Base-by-base conservation (phyloP, 768 basidiomycete species). In the Lentinula raphanica region DNA sequence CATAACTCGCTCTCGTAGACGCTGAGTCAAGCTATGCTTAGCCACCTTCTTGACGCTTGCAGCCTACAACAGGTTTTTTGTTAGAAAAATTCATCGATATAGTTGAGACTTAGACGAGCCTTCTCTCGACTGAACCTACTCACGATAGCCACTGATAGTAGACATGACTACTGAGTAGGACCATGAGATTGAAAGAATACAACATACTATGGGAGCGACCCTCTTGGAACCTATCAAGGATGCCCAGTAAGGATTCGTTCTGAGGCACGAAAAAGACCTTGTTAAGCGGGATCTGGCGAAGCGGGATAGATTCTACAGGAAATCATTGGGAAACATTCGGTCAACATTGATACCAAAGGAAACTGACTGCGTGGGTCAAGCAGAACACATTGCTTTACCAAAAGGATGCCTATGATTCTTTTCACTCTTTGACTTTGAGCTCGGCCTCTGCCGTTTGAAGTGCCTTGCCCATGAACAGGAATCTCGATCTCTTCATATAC, bases 331-430 rank as follows among this genome's bases (percentile, higher is more conserved):
- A n/a, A n/a, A n/a, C n/a, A n/a, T n/a, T n/a, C n/a, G n/a, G n/a
- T n/a, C n/a, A n/a, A n/a, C n/a, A n/a, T n/a, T n/a, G n/a, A n/a
- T n/a, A n/a, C n/a, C n/a, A 31, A 23, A 42, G 8, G n/a, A 21
- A 19, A 56, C 62, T 44, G 62, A 85, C 87, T 88, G 71, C 90
- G 88, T 1, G 92, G 92, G 68, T 95, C 93, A 5, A 95, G 79
- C 60, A 94, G 71, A 8, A 94, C 88, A 66, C 91, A 93, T 73
- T 92, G 88, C 69, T 95, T 96, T 55, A 94, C 92, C 11, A 96
- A 78, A 49, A 96, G 74, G 49, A 93, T 89, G 0, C 94, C 94
- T 8, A 94, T 71, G 39, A 95, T 92, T 72, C 87, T 92, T 74
- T 91, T 92, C 55, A 84, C 82, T 65, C 79, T 85, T 57, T 77